phyloP scores from a whole-genome alignment of 2,329 filamentous ascomycete species.

The Ceratocystis ficicola region DNA sequence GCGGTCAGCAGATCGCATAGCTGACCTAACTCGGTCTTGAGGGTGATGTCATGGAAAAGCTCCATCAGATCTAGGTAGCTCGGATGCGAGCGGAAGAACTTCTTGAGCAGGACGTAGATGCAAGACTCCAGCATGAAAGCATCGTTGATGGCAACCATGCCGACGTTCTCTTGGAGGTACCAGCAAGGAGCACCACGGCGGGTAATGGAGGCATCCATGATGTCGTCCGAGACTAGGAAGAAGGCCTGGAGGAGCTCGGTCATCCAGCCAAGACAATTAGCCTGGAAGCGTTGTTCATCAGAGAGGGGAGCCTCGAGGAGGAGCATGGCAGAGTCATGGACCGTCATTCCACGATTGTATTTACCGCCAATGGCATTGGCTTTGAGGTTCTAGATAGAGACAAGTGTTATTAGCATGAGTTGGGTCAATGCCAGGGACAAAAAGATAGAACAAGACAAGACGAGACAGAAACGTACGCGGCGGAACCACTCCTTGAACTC shows the following conservation, averaged over 20 bases:
- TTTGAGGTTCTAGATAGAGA: slow-evolving; percentile 54
- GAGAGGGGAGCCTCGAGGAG: slow-evolving; percentile 60
- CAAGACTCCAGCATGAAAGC: slow-evolving; percentile 84
- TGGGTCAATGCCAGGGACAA: background rate
- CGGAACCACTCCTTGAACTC: slow-evolving; percentile 78
- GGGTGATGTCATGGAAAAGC: slow-evolving; percentile 88
- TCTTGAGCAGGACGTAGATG: slow-evolving; percentile 87
- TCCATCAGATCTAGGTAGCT: slow-evolving; percentile 85
- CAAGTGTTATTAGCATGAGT: background rate
- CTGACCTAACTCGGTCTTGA: slow-evolving; percentile 93
- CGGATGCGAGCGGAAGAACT: slow-evolving; percentile 79
- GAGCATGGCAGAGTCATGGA: slow-evolving; percentile 77
- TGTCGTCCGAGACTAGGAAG: slow-evolving; percentile 97
- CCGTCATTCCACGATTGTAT: slow-evolving; percentile 97
- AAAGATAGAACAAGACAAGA: background rate
- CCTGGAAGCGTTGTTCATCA: slow-evolving; percentile 74
- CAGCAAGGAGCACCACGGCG: slow-evolving; percentile 91
- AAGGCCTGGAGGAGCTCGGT: slow-evolving; percentile 97
- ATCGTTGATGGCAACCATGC: slow-evolving; percentile 97
- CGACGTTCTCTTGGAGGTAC: slow-evolving; percentile 82
- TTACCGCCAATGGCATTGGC: slow-evolving; percentile 87
- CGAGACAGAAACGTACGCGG: slow-evolving; percentile 41
- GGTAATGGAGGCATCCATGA: slow-evolving; percentile 94
- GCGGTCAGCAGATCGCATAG: slow-evolving; percentile 89
- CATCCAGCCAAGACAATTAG: slow-evolving; percentile 88